Base-by-base conservation (phyloP, 345 rosid genomes). In the Syzygium aqueum region DNA sequence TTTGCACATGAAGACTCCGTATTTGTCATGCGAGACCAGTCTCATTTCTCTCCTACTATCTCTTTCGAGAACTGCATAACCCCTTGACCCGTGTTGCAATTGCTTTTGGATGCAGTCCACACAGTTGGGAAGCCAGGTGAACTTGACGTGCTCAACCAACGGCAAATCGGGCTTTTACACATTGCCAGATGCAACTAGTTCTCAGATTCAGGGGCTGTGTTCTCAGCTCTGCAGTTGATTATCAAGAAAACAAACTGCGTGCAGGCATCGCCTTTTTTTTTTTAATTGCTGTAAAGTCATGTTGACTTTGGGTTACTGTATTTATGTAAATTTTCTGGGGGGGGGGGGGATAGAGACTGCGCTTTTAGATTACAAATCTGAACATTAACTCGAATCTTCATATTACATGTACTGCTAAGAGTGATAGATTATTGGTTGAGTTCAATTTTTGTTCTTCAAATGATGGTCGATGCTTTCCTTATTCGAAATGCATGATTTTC, bases 81-180 rank as follows among this genome's bases (percentile, higher is more conserved):
- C 63, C 49, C 30, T 51, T 61, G 46, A 83, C 22, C 53, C 6
- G 51, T 10, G 37, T 23, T 7, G 56, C 23, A 11, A 15, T 85
- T 65, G 87, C 40, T 19, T 37, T 8, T 84, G n/a, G 52, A 65
- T 90, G 94, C 96, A 97, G 99, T 89, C 94, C 40, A 85, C 56
- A 51, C 94, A 91, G 88, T 51, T 89, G 7, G 97, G 98, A 51
- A 96, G 87, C 93, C 98, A 96, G 88, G 88, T 90, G 56, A 96
- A 93, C 86, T 37, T 97, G 78, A 97, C 98, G 8, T 97, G 99
- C 92, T 89, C 89, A 52, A 93, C 89, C 91, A 96, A 90, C 30
- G 95, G 98, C 53, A 94, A 92, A 88, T 92, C 95, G 12, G 86
- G 65, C n/a, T 52, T 89, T 7, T 94, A 92, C 90, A 67, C 87